Evolutionary conservation across 73 alveolate species (phyloP).

Genomic region (Tetrahymena malaccensis): DNA sequence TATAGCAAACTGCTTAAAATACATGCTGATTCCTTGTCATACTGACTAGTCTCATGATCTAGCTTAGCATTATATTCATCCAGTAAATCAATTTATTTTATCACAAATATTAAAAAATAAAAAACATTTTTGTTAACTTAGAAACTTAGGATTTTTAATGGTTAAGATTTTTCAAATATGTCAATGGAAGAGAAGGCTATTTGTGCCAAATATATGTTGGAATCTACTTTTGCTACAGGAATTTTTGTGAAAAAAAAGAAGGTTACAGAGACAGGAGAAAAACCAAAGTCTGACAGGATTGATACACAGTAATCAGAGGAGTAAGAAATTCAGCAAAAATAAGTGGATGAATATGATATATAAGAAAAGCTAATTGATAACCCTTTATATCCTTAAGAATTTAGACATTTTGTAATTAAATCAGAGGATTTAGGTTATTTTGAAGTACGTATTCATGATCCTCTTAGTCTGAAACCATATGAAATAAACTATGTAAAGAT

Average conservation of each 20-base stretch:
- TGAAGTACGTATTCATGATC: neutral
- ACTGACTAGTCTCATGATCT: neutral
- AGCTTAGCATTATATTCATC: neutral
- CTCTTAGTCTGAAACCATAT: neutral
- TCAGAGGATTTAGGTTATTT: neutral
- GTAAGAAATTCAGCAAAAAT: neutral
- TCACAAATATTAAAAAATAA: neutral
- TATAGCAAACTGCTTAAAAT: neutral
- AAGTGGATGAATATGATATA: neutral
- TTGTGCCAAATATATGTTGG: neutral
- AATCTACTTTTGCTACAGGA: neutral
- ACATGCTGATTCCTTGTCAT: neutral
- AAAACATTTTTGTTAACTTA: neutral
- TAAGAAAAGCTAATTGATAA: neutral
- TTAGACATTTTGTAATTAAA: neutral
- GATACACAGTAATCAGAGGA: neutral
- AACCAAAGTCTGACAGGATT: neutral
- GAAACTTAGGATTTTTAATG: neutral
- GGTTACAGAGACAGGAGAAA: neutral
- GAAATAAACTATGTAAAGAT: neutral
- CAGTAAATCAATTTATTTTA: neutral
- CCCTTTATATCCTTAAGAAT: neutral
- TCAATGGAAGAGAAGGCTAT: neutral
- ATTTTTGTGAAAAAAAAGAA: neutral
- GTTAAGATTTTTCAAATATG: neutral